These are phyloP conservation scores for Kazachstania africana DNA, from an alignment of 805 yeast species.

Conservation along the genomic window DNA sequence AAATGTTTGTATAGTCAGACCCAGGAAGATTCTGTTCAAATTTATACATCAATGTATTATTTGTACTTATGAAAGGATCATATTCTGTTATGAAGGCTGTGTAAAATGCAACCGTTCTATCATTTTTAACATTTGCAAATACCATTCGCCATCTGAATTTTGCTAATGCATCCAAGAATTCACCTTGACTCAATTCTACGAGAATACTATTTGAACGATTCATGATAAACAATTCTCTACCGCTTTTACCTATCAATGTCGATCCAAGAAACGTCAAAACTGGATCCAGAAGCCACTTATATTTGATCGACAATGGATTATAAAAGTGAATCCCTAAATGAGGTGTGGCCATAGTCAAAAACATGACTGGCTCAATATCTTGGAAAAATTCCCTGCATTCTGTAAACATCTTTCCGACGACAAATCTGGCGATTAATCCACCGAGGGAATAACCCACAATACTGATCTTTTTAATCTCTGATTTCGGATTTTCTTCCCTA, in stretches of 20 bases:
- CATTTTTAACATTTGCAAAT: conserved; percentile 69
- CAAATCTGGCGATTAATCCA: conserved; percentile 72
- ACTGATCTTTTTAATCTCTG: conserved; percentile 39
- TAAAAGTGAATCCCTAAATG: conserved; percentile 54
- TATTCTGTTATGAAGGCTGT: conserved; percentile 66
- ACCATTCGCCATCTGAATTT: conserved; percentile 45
- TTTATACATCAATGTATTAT: conserved; percentile 36
- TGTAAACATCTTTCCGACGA: conserved; percentile 53
- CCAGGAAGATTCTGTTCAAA: conserved; percentile 32
- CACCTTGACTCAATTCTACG: conserved; percentile 27
- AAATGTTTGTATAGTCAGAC: conserved; percentile 7
- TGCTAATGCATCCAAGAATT: conserved; percentile 43
- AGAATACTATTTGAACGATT: conserved; percentile 34
- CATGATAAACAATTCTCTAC: conserved; percentile 57
- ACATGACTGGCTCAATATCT: conserved; percentile 48
- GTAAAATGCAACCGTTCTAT: conserved; percentile 78
- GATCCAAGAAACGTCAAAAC: conserved; percentile 42
- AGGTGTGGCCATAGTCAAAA: conserved; percentile 68
- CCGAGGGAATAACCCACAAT: conserved; percentile 85
- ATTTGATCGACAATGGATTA: conserved; percentile 22
- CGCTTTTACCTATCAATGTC: conserved; percentile 50
- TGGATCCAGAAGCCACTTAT: conserved; percentile 9
- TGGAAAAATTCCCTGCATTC: conserved; percentile 43
- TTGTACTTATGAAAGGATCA: conserved; percentile 59
- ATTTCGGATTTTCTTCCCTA: conserved; percentile 10